These are phyloP conservation scores for Ceratobasidium sp. DNA, from an alignment of 1,284 basidiomycete genomes.

Conservation along the genomic window DNA sequence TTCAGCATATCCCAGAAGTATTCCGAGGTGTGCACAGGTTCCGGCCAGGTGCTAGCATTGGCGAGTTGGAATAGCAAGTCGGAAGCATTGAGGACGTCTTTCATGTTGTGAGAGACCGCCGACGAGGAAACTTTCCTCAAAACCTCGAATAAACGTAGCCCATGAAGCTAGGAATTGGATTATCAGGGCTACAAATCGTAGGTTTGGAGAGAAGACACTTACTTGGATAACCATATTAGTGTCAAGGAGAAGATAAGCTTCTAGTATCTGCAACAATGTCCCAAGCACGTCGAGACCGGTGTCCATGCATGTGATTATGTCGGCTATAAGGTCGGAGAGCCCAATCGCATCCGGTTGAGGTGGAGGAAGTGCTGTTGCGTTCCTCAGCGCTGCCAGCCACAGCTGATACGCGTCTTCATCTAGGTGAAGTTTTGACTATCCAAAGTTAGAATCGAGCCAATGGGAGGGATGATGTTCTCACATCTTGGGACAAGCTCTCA, in stretches of 20 bases:
- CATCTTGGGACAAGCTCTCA: slow-evolving; percentile 77
- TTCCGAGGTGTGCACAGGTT: slow-evolving; percentile 76
- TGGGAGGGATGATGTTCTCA: slow-evolving; percentile 56
- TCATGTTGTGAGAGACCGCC: slow-evolving; percentile 63
- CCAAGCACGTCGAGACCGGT: slow-evolving; percentile 82
- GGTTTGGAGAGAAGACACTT: slow-evolving; percentile 49
- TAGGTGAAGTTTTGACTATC: slow-evolving; percentile 75
- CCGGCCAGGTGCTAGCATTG: slow-evolving; percentile 73
- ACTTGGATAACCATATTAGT: slow-evolving; percentile 78
- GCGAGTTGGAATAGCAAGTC: slow-evolving; percentile 72
- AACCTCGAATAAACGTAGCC: slow-evolving; percentile 59
- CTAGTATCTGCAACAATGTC: slow-evolving; percentile 76
- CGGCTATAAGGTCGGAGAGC: slow-evolving; percentile 78
- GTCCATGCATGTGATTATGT: slow-evolving; percentile 70
- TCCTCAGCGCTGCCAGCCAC: slow-evolving; percentile 81
- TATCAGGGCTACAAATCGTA: neutral
- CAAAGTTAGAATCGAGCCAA: neutral
- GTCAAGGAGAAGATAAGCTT: slow-evolving; percentile 85
- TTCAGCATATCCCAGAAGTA: slow-evolving; percentile 73
- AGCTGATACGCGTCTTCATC: slow-evolving; percentile 84
- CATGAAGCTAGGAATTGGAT: slow-evolving; percentile 57
- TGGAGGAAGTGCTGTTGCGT: slow-evolving; percentile 70
- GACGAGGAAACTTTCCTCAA: slow-evolving; percentile 63
- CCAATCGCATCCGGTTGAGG: slow-evolving; percentile 63
- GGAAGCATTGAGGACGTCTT: slow-evolving; percentile 68